Conservation (phyloP, 2,329 filamentous ascomycete genomes). For the Fusarium virguliforme region DNA sequence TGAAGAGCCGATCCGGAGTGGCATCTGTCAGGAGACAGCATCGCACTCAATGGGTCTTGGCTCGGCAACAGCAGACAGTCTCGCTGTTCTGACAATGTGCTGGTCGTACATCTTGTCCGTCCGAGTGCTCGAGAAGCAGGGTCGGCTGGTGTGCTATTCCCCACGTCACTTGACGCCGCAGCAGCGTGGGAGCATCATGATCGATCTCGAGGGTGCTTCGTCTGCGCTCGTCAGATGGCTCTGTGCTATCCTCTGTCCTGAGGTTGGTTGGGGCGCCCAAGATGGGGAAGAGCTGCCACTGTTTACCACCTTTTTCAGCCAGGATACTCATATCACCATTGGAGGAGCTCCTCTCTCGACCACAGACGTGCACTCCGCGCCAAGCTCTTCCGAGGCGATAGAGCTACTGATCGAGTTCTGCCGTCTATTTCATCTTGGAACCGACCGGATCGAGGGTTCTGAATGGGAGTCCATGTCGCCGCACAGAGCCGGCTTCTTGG, state of each 20-base stretch:
- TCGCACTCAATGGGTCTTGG: slow-evolving; percentile 2
- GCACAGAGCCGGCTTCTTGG: slow-evolving; percentile 2
- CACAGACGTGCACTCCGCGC: not conserved
- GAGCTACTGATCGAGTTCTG: slow-evolving; percentile 15
- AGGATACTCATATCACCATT: slow-evolving; percentile 2
- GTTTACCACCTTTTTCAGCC: not conserved
- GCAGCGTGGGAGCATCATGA: not conserved
- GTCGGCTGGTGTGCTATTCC: slow-evolving; percentile 6
- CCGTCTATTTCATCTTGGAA: slow-evolving; percentile 9
- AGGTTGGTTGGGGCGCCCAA: not conserved
- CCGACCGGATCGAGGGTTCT: not conserved
- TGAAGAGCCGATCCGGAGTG: not conserved
- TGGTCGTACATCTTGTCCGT: slow-evolving; percentile 17
- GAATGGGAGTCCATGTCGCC: slow-evolving; percentile 5
- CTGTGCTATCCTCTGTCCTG: not conserved
- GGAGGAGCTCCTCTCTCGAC: not conserved
- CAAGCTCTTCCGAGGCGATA: slow-evolving; percentile 11
- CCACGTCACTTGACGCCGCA: not conserved
- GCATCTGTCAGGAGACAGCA: not conserved
- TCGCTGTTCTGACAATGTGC: slow-evolving; percentile 15
- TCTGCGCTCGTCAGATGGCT: slow-evolving; percentile 6
- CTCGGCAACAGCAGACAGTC: not conserved
- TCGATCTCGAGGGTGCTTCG: slow-evolving; percentile 1
- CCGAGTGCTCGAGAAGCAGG: slow-evolving; percentile 16
- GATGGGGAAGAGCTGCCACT: not conserved